Evolutionary conservation across 768 basidiomycete species (phyloP).

Genomic region (Boletales sp.): DNA sequence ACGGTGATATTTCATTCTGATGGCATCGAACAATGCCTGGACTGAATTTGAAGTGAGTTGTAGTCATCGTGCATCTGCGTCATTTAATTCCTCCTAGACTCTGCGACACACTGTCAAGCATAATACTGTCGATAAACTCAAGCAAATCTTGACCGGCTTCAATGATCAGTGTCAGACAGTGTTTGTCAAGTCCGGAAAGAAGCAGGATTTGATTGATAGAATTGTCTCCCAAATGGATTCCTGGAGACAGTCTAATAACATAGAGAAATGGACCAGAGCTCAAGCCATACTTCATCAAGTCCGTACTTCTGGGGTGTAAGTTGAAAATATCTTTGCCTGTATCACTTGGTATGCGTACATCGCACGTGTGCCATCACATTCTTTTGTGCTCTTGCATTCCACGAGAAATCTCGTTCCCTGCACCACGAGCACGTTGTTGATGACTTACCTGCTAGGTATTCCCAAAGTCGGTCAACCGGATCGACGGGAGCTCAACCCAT

Average conservation of each 20-base stretch:
- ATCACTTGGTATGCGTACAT: constrained; percentile 7
- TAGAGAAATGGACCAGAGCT: constrained; percentile 68
- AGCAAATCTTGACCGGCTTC: constrained; percentile 73
- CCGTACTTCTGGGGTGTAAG: constrained; percentile 63
- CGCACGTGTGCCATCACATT: constrained; percentile 7
- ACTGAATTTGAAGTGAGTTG: constrained; percentile 66
- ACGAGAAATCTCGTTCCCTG: constrained; percentile 1
- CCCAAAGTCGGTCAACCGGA: constrained; percentile 23
- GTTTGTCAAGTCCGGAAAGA: constrained; percentile 76
- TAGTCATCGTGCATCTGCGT: constrained; percentile 5
- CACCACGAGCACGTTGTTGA: constrained; percentile 16
- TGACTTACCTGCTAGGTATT: constrained; percentile 22
- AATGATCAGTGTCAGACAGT: constrained; percentile 74
- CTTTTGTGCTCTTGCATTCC: constrained; percentile 6
- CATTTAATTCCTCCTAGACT: constrained; percentile 42
- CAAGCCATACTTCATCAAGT: constrained; percentile 67
- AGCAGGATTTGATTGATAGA: constrained; percentile 82
- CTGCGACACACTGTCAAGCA: constrained; percentile 66
- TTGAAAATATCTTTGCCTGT: constrained; percentile 22
- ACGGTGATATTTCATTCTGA: constrained; percentile 28
- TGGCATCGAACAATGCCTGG: constrained; percentile 66
- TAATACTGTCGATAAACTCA: constrained; percentile 84
- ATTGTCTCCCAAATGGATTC: constrained; percentile 55
- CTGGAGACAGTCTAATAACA: constrained; percentile 54
- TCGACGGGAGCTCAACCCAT: constrained; percentile 22